Base-by-base conservation (phyloP, 371 early-diverging fungal species). In the Mucor irregularis region DNA sequence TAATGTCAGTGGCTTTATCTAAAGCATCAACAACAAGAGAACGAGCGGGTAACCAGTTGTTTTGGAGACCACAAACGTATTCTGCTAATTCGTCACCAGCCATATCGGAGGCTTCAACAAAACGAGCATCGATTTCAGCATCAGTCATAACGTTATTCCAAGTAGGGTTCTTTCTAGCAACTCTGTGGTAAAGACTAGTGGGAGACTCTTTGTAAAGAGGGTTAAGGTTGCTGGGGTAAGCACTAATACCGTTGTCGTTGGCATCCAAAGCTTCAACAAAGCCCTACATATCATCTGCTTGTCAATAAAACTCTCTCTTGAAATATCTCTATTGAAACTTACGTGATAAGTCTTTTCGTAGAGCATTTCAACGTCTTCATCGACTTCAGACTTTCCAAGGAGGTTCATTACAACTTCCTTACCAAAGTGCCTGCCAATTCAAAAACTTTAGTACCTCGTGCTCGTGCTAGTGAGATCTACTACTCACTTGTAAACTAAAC, bases 381-480 rank as follows among this genome's bases (percentile, higher is more conserved):
- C 83, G 2, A 76, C 67, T n/a, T 76, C 78, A 13, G 69, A 66
- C 52, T 83, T 71, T 5, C 67, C 65, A 22, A 94, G 70, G 13
- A 87, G 49, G 17, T 72, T 61, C 19, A 83, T 80, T 29, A 96
- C 86, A 16, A 94, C 89, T 53, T 88, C 80, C 54, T 84, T 81
- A 37, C 97, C 96, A 70, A 90, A 96, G 66, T 96, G 95, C 86
- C 94, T 94, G 81, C 91, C 95, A 42, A 95, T 78, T n/a, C 16
- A 6, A 24, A 42, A 11, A 42, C n/a, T n/a, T n/a, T n/a, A n/a
- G n/a, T n/a, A n/a, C n/a, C n/a, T n/a, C n/a, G n/a, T n/a, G n/a
- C n/a, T n/a, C n/a, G n/a, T n/a, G n/a, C n/a, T n/a, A n/a, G n/a
- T n/a, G n/a, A n/a, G n/a, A 42, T 24, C 42, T 24, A 24, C 7